Base-by-base conservation (phyloP, 768 basidiomycete species). In the Suillus alpinus region DNA sequence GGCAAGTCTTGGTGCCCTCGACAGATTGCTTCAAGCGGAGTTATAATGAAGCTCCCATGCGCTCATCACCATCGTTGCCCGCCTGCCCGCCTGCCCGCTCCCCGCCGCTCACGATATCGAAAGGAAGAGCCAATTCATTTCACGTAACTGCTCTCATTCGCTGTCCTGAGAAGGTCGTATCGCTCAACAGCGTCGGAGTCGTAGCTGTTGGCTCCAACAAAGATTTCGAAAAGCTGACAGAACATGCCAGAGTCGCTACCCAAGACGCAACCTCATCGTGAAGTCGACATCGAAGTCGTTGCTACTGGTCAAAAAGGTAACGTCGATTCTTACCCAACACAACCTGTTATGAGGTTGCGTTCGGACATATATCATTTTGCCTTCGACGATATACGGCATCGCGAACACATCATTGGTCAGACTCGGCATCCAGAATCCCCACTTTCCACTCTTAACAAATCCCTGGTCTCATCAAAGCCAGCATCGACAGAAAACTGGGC, bases 381-480 rank as follows among this genome's bases (percentile, higher is more conserved):
- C 85, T 1, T 71, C 73, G 18, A 85, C 86, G 0, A 84, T 92
- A 36, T 91, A 83, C 63, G 86, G 84, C 47, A 72, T 83, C 37
- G 81, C 84, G 2, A 68, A 67, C 8, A 80, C 79, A 7, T 68
- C 67, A 6, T 76, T 89, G 29, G 80, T 81, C 39, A 78, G 84
- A 29, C 69, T 74, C 6, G 85, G 81, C 10, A 74, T 89, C 39
- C 77, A 81, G 37, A 85, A 88, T 63, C 67, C 74, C 1, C 74
- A 80, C 57, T 88, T 86, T 0, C 69, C n/a, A n/a, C n/a, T n/a
- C n/a, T n/a, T n/a, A 75, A 7, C 84, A 84, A 62, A 80, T 89
- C 32, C 86, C 84, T 2, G 26, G 37, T 0, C 67, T 85, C 4
- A 78, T 87, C 59, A 69, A 71, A 13, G 79, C 79, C 0, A 68